Evolutionary conservation across 305 asterid genomes (phyloP).

Genomic region (Fraxinus greggii): DNA sequence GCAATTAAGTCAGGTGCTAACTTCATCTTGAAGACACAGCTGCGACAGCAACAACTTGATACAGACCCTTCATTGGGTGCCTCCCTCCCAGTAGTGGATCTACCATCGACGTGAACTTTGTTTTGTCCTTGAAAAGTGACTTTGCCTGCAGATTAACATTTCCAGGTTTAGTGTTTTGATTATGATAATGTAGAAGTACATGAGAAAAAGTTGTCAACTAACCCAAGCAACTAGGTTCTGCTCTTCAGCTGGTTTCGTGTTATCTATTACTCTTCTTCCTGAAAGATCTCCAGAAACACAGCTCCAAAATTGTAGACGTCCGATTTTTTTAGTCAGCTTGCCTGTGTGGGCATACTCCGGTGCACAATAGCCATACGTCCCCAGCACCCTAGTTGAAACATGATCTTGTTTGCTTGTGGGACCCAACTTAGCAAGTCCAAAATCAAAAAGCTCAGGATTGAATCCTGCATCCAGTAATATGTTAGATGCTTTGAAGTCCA

Average conservation of each 20-base stretch:
- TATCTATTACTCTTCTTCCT: constrained; percentile 60
- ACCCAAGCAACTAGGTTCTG: constrained; percentile 59
- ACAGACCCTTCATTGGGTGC: constrained; percentile 46
- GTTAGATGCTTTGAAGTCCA: constrained; percentile 57
- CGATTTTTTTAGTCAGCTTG: constrained; percentile 48
- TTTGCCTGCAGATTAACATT: constrained; percentile 42
- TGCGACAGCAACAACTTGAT: constrained; percentile 55
- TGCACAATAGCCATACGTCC: constrained; percentile 59
- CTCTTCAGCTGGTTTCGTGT: constrained; percentile 42
- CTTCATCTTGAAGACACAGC: constrained; percentile 63
- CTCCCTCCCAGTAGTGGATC: constrained; percentile 54
- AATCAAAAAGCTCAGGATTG: constrained; percentile 57
- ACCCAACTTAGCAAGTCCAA: constrained; percentile 59
- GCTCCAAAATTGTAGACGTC: constrained; percentile 63
- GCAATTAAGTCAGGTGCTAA: constrained; percentile 49
- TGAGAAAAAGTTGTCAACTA: constrained; percentile 24
- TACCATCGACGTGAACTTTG: constrained; percentile 38
- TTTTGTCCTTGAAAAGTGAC: constrained; percentile 52
- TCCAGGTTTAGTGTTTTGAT: not conserved
- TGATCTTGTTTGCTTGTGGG: constrained; percentile 46
- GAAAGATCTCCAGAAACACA: constrained; percentile 53
- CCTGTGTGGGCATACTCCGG: constrained; percentile 61
- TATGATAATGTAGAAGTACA: not conserved
- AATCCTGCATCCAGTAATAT: constrained; percentile 41
- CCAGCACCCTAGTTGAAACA: constrained; percentile 57